phyloP scores from a whole-genome alignment of 2,329 filamentous ascomycete species.

The Colletotrichum spinosum region DNA sequence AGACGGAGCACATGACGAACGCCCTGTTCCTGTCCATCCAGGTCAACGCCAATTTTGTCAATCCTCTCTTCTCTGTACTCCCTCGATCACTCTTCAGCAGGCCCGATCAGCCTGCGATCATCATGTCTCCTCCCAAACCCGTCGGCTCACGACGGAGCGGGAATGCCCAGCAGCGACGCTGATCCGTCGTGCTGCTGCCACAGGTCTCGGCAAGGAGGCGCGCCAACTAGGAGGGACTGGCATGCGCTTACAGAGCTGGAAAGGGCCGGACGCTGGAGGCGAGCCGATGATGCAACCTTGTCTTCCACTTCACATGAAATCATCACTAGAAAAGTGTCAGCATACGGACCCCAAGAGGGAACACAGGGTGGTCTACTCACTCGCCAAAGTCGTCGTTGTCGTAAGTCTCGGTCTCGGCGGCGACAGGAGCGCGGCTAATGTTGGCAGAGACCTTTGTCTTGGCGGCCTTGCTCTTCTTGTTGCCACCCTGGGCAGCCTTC shows the following conservation, averaged over 20 bases:
- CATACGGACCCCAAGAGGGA: neutral
- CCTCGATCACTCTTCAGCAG: constrained; percentile 12
- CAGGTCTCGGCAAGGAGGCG: constrained; percentile 21
- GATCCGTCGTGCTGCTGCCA: constrained; percentile 6
- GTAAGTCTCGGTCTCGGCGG: constrained; percentile 81
- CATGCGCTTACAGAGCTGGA: constrained; percentile 8
- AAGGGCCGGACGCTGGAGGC: constrained; percentile 22
- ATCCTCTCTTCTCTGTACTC: neutral
- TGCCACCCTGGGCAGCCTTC: constrained; percentile 91
- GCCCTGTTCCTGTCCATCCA: constrained; percentile 1
- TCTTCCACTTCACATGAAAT: constrained; percentile 74
- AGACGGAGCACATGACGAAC: constrained; percentile 4
- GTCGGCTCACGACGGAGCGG: constrained; percentile 13
- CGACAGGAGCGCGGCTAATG: constrained; percentile 66
- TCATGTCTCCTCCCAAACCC: constrained; percentile 3
- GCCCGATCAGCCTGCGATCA: constrained; percentile 12
- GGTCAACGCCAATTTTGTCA: constrained; percentile 9
- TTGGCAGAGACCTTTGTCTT: constrained; percentile 93
- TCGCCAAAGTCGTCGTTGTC: constrained; percentile 86
- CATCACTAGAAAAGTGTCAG: constrained; percentile 62
- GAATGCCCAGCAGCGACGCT: constrained; percentile 12
- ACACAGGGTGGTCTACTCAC: constrained; percentile 64
- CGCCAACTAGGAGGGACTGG: constrained; percentile 20
- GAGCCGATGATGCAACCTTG: constrained; percentile 34
- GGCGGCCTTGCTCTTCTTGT: constrained; percentile 96